Conservation (phyloP, 331 rosid genomes). For the Quercus lobata region DNA sequence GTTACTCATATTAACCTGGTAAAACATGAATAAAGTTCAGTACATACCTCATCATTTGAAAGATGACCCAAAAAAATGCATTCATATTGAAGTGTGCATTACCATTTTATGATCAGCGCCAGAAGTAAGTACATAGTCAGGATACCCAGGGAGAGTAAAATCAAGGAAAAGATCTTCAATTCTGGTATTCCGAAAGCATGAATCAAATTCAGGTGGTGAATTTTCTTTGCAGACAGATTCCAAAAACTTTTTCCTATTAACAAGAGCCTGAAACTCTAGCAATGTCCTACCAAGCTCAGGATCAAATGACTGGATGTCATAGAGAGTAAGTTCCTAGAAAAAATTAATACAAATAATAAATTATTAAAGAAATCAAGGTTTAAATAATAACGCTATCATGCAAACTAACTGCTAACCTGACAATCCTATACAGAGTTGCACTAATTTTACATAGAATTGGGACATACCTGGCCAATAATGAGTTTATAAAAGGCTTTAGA, state of each 20-base stretch:
- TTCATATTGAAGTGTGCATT: conserved; percentile 17
- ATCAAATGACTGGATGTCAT: conserved; percentile 80
- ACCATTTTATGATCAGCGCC: conserved; percentile 53
- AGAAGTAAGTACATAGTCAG: conserved; percentile 67
- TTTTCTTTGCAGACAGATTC: conserved; percentile 42
- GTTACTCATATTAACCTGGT: conserved; percentile 69
- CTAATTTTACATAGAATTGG: conserved; percentile 5
- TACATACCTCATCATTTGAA: conserved; percentile 6
- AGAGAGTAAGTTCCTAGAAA: conserved; percentile 71
- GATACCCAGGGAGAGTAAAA: conserved; percentile 93
- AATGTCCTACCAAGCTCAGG: conserved; percentile 77
- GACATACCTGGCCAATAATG: conserved; percentile 78
- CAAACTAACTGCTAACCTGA: conserved; percentile 24
- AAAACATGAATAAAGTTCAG: conserved; percentile 20
- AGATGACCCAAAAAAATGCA: conserved; percentile 20
- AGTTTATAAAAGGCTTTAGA: conserved; percentile 89
- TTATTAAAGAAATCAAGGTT: conserved; percentile 9
- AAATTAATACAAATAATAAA: conserved; percentile 8
- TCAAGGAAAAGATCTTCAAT: conserved; percentile 97
- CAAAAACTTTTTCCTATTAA: conserved; percentile 38
- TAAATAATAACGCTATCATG: conserved; percentile 1
- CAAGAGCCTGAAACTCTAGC: conserved; percentile 83
- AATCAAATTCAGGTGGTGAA: conserved; percentile 31
- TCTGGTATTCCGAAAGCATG: conserved; percentile 46
- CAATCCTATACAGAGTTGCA: conserved; percentile 15